Percentiles rank a stretch among this genome's conserved stretches.
Evolutionary conservation across 2,329 filamentous ascomycete species (phyloP).

Genomic region (Zymoseptoria passerinii): DNA sequence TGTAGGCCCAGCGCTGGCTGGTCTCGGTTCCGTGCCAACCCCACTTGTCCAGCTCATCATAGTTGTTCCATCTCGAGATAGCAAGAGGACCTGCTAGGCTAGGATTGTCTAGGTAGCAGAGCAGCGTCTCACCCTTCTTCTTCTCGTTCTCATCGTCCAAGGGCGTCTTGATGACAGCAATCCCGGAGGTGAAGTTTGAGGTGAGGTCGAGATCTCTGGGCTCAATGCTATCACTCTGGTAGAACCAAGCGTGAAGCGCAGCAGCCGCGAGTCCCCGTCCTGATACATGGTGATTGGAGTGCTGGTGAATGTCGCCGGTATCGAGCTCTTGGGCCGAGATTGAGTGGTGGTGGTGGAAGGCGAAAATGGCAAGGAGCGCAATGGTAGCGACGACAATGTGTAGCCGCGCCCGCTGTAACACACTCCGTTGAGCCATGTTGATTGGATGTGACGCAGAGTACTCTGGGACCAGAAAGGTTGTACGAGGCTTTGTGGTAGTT

Average conservation of each 20-base stretch:
- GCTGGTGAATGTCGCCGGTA: background rate
- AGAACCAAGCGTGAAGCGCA: background rate
- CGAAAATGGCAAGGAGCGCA: background rate
- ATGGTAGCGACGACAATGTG: background rate
- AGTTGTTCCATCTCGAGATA: background rate
- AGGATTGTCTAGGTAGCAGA: conserved; percentile 2
- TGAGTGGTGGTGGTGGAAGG: background rate
- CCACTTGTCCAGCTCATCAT: background rate
- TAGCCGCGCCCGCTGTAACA: background rate
- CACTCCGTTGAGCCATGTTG: background rate
- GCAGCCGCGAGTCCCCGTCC: too few species aligned
- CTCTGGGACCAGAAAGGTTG: background rate
- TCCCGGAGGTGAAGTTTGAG: background rate
- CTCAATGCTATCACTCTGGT: background rate
- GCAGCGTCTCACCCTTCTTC: conserved; percentile 3
- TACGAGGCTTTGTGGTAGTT: background rate
- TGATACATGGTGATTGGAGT: background rate
- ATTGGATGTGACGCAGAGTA: background rate
- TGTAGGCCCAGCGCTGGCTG: background rate
- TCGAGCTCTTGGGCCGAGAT: background rate
- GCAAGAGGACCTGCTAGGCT: background rate
- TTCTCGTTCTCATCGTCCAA: background rate
- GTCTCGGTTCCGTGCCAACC: conserved; percentile 1
- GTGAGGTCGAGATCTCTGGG: background rate
- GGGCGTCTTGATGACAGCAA: background rate